These are phyloP conservation scores for Dacryopinax primogenitus DNA, from an alignment of 768 basidiomycete species.

Conservation along the genomic window DNA sequence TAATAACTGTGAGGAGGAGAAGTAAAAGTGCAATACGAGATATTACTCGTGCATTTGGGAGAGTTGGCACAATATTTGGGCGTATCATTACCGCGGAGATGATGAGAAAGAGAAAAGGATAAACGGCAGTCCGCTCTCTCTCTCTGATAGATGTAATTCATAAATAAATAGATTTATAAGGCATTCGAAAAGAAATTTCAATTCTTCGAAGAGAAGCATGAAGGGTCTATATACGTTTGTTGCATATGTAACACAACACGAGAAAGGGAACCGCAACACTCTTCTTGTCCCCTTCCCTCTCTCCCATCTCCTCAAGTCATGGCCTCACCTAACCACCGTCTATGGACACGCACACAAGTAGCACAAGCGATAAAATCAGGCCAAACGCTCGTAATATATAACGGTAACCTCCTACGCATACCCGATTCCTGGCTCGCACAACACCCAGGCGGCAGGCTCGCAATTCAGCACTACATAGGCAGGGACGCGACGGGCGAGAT, in stretches of 20 bases:
- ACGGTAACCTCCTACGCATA: slow-evolving; percentile 48
- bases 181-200: too few species aligned
- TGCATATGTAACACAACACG: too few species aligned
- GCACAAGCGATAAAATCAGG: slow-evolving; percentile 62
- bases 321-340: slow-evolving; percentile 11
- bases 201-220: too few species aligned
- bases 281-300: background rate
- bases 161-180: too few species aligned
- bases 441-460: slow-evolving; percentile 82
- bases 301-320: background rate
- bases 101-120: too few species aligned
- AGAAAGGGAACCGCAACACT: background rate
- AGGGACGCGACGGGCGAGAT: slow-evolving; percentile 93
- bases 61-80: too few species aligned
- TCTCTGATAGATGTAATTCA: too few species aligned
- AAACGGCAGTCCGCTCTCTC: too few species aligned
- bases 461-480: slow-evolving; percentile 89
- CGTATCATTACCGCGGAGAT: too few species aligned
- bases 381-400: slow-evolving; percentile 62
- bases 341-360: slow-evolving; percentile 44
- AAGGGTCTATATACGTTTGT: too few species aligned
- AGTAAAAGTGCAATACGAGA: too few species aligned
- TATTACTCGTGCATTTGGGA: too few species aligned
- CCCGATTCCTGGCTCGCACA: slow-evolving; percentile 63
- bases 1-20: background rate